Evolutionary conservation across 352 stramenopile species (phyloP).

Genomic region (Phytophthora ramorum): DNA sequence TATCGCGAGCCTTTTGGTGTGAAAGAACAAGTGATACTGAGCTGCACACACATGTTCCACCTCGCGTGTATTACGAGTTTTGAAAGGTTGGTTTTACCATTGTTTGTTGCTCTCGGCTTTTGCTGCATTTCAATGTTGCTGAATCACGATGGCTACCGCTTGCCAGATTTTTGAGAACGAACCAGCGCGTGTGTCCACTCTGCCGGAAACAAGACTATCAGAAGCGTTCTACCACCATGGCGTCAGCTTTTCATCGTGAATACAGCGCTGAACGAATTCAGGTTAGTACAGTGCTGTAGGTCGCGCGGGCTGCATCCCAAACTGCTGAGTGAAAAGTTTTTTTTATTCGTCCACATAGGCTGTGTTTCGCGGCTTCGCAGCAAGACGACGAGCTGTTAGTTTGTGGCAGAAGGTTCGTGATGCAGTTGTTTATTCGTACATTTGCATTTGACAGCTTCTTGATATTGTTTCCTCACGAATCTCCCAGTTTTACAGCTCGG

Average conservation of each 20-base stretch:
- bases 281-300: slow-evolving; percentile 23
- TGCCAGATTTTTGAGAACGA: slow-evolving; percentile 73
- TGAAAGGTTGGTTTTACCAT: slow-evolving; percentile 49
- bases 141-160: not conserved
- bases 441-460: not conserved
- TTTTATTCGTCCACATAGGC: slow-evolving; percentile 24
- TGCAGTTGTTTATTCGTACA: not conserved
- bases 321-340: not conserved
- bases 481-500: slow-evolving; percentile 69
- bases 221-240: slow-evolving; percentile 66
- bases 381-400: slow-evolving; percentile 20
- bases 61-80: slow-evolving; percentile 84
- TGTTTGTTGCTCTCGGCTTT: not conserved
- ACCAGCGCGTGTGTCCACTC: slow-evolving; percentile 81
- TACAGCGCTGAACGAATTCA: slow-evolving; percentile 66
- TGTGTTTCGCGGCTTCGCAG: slow-evolving; percentile 43
- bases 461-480: not conserved
- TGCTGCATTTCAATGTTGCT: not conserved
- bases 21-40: slow-evolving; percentile 83
- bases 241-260: slow-evolving; percentile 56
- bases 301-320: not conserved
- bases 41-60: slow-evolving; percentile 90
- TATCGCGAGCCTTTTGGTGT: slow-evolving; percentile 79
- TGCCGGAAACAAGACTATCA: slow-evolving; percentile 88
- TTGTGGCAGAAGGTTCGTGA: slow-evolving; percentile 45